Evolutionary conservation across 192 early-diverging fungal genomes (phyloP), one percentile per base, ranked within the genome.

Genomic region (Backusella sp.): DNA sequence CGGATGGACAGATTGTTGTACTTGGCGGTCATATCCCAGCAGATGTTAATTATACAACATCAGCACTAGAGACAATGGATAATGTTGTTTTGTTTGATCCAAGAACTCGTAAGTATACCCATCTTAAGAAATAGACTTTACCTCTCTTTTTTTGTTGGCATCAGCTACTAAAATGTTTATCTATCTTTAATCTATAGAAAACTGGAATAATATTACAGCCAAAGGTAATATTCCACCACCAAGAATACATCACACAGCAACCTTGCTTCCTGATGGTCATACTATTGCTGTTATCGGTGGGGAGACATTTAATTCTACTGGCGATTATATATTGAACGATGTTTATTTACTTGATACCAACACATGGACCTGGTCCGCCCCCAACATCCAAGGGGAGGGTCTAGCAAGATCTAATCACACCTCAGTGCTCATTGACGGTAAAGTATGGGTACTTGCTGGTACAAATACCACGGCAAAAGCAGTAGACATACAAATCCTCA

Each of bases 401-500:
- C 17, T 74, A 30, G 23, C 21, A 28, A 41, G 73, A 65, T 74
- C 73, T 14, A 74, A 74, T 35, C 73, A 74, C n/a, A 42, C 73
- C 1, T 23, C 73, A 3, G 66, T 74, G 15, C 17, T 74, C 28
- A 74, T 74, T 28, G 56, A 41, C 15, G 26, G 19, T 41, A 49
- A 35, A 15, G 35, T 74, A 21, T 67, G 52, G 28, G 65, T 74
- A 6, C 39, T 74, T 42, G 73, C 73, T 39, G 73, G 73, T 37
- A 65, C 73, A 35, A 74, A 74, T 44, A 34, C 3, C 4, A 39
- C 73, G 19, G 14, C 52, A 11, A 74, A 74, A 37, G 59, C 65
- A 23, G 73, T 74, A 17, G 73, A 74, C n/a, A 74, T 74, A 11
- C 73, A 67, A 44, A 67, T 74, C 34, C 73, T 74, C n/a, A 53